Evolutionary conservation across 495 filamentous ascomycete genomes (phyloP).

Genomic region (Daldinia bambusicola): DNA sequence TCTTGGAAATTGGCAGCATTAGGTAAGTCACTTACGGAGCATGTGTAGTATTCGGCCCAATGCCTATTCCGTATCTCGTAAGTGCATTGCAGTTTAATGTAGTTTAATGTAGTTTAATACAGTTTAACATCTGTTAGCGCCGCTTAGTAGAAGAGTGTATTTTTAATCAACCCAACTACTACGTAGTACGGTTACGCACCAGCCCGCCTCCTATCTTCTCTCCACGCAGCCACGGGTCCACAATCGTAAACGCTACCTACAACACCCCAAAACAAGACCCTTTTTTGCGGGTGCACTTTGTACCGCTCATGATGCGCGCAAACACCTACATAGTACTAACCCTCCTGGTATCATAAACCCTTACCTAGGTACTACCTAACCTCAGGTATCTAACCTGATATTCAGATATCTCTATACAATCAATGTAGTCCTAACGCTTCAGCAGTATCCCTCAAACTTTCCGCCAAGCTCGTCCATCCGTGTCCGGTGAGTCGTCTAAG

Average conservation of each 20-base stretch:
- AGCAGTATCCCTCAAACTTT: constrained; percentile 15
- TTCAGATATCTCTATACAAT: too few relatives aligned
- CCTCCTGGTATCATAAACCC: not conserved
- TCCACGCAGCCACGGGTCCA: too few relatives aligned
- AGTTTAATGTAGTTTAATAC: too few relatives aligned
- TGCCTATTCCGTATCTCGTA: not conserved
- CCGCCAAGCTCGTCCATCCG: constrained; percentile 37
- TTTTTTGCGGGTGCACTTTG: not conserved
- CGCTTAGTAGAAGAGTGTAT: not conserved
- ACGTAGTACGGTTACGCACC: too few relatives aligned
- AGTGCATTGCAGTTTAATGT: too few relatives aligned
- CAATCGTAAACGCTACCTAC: too few relatives aligned
- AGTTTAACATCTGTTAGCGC: constrained; percentile 2
- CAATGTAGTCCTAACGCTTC: constrained; percentile 1
- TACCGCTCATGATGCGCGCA: not conserved
- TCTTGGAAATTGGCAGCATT: not conserved
- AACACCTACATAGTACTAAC: not conserved
- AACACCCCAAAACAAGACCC: too few relatives aligned
- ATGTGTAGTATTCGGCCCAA: not conserved
- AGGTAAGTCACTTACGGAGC: not conserved
- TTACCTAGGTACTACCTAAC: not conserved
- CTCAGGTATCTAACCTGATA: too few relatives aligned
- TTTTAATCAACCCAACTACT: too few relatives aligned
- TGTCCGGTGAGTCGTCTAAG: constrained; percentile 35
- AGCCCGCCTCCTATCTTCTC: too few relatives aligned